Evolutionary conservation across 2,329 filamentous ascomycete species (phyloP).

Genomic region (Bisporella sp.): DNA sequence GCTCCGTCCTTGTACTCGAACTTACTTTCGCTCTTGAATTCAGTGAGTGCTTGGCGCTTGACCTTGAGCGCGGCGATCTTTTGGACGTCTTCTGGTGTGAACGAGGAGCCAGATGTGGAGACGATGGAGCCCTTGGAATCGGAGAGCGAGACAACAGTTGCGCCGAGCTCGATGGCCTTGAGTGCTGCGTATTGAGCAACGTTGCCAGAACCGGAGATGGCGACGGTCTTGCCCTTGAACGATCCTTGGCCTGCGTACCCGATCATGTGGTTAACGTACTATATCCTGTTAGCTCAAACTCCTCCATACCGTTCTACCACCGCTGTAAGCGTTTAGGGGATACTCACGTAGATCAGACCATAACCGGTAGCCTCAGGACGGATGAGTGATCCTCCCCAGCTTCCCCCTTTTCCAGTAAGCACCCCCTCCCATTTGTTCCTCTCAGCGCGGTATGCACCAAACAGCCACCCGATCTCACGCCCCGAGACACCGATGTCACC

Average conservation of each 20-base stretch:
- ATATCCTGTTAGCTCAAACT: constrained; percentile 5
- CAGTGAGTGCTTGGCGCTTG: constrained; percentile 73
- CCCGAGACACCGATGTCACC: constrained; percentile 93
- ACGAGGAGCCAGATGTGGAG: constrained; percentile 60
- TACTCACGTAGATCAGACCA: constrained; percentile 77
- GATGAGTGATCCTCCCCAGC: constrained; percentile 91
- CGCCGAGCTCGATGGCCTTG: constrained; percentile 94
- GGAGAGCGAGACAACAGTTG: constrained; percentile 84
- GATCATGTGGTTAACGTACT: constrained; percentile 94
- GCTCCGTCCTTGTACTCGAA: constrained; percentile 85
- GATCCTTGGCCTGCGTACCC: constrained; percentile 78
- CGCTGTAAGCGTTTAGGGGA: not conserved
- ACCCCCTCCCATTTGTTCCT: constrained; percentile 93
- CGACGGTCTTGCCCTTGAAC: constrained; percentile 87
- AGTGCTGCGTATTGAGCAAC: constrained; percentile 96
- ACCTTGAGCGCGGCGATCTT: constrained; percentile 82
- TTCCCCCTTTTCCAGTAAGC: constrained; percentile 88
- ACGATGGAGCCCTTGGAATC: constrained; percentile 85
- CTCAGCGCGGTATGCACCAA: constrained; percentile 85
- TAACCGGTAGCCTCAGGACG: constrained; percentile 95
- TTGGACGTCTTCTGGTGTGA: constrained; percentile 74
- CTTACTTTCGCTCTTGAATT: constrained; percentile 55
- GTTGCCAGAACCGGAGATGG: constrained; percentile 95
- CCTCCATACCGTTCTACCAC: not conserved
- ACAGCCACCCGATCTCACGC: constrained; percentile 91